Evolutionary conservation across 169 alveolate genomes (phyloP).

Genomic region (Theileria parva): DNA sequence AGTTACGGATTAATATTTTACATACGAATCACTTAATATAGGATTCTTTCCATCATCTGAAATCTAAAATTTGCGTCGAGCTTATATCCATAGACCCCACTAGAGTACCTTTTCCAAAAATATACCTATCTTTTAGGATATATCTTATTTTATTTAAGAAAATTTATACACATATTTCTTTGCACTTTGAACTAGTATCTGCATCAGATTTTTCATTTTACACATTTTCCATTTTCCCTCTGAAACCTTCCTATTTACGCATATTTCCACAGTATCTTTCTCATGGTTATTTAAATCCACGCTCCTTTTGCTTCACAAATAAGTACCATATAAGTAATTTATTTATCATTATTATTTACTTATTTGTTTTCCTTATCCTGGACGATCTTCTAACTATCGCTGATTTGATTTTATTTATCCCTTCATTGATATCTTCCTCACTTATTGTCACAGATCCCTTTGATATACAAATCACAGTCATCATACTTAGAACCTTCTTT

Average conservation of each 20-base stretch:
- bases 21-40: conserved; percentile 24
- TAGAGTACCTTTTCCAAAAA: background rate
- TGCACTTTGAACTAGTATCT: background rate
- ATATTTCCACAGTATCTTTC: background rate
- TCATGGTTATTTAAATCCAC: background rate
- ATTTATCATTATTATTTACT: background rate
- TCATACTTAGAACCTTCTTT: conserved; percentile 5
- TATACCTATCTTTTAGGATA: background rate
- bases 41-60: conserved; percentile 30
- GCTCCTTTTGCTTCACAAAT: background rate
- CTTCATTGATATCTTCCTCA: conserved; percentile 18
- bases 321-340: background rate
- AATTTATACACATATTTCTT: background rate
- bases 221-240: conserved; percentile 6
- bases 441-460: conserved; percentile 14
- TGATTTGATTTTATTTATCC: conserved; percentile 20
- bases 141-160: background rate
- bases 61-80: background rate
- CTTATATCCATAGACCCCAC: conserved; percentile 25
- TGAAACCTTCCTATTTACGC: background rate
- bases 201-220: background rate
- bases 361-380: conserved; percentile 41
- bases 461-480: conserved; percentile 1
- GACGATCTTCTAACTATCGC: conserved; percentile 45
- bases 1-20: conserved; percentile 22